These are phyloP conservation scores for Nakazawaea populi DNA, from an alignment of 805 yeast genomes.

Conservation along the genomic window DNA sequence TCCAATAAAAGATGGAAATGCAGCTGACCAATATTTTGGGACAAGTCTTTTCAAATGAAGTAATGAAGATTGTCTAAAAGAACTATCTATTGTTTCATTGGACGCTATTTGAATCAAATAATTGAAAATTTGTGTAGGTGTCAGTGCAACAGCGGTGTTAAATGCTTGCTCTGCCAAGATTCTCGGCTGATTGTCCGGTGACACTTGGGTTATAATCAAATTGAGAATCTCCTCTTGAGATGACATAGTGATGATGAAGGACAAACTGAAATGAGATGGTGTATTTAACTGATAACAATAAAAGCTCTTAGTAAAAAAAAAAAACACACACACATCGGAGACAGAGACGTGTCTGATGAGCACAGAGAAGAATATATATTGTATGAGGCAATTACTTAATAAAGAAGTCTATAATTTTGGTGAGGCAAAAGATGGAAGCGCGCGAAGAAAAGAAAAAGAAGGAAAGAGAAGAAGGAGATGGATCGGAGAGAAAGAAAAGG, in stretches of 20 bases:
- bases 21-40: conserved; percentile 77
- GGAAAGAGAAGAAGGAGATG: too few relatives aligned
- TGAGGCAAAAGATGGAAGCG: too few relatives aligned
- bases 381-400: too few relatives aligned
- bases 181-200: conserved; percentile 47
- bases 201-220: conserved; percentile 23
- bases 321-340: too few relatives aligned
- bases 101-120: conserved; percentile 38
- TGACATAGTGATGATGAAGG: background rate
- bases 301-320: too few relatives aligned
- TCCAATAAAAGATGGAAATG: conserved; percentile 68
- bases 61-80: conserved; percentile 56
- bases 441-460: too few relatives aligned
- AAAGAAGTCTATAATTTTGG: too few relatives aligned
- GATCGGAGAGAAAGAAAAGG: too few relatives aligned
- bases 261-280: too few relatives aligned
- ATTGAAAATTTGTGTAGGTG: conserved; percentile 44
- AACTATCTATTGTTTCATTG: conserved; percentile 21
- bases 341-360: too few relatives aligned
- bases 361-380: too few relatives aligned
- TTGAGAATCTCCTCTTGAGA: background rate
- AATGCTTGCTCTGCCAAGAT: conserved; percentile 47
- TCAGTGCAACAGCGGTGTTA: conserved; percentile 29
- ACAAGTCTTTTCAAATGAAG: conserved; percentile 63
- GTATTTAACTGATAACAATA: too few relatives aligned